Conservation (phyloP, 805 yeast genomes). For the Starmera amethionina region DNA sequence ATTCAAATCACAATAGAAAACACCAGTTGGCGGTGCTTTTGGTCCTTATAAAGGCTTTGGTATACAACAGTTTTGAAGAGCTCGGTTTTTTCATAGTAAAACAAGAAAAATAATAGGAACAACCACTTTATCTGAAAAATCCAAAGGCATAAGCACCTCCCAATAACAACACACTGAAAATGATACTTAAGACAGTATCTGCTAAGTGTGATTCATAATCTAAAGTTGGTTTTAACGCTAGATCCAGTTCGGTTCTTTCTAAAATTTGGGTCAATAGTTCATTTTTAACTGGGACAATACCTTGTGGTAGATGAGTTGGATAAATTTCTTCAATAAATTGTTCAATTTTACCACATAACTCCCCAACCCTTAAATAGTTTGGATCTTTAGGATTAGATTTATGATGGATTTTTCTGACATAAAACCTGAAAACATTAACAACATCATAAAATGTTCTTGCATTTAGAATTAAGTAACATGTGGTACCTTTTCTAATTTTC, state of each 20-base stretch:
- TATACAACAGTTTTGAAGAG: too few species aligned
- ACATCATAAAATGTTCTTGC: conserved; percentile 71
- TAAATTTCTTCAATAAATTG: conserved; percentile 75
- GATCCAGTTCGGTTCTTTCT: conserved; percentile 34
- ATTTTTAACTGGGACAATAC: conserved; percentile 33
- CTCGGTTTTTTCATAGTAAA: too few species aligned
- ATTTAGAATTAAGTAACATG: conserved; percentile 65
- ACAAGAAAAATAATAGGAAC: too few species aligned
- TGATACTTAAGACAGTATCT: conserved; percentile 9
- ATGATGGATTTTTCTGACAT: conserved; percentile 67
- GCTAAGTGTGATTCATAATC: conserved; percentile 16
- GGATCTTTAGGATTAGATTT: conserved; percentile 77
- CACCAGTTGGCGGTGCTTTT: too few species aligned
- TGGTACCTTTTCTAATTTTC: conserved; percentile 85
- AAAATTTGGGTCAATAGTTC: conserved; percentile 28
- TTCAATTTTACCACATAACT: conserved; percentile 80
- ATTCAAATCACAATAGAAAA: too few species aligned
- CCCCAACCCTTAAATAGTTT: conserved; percentile 73
- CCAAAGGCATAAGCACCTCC: background rate
- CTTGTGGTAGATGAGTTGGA: conserved; percentile 52
- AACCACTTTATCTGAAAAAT: too few species aligned
- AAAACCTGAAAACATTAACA: conserved; percentile 64
- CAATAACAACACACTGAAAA: background rate
- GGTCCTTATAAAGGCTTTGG: too few species aligned
- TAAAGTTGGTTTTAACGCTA: conserved; percentile 16